These are phyloP conservation scores for Myriosclerotinia duriaeana DNA, from an alignment of 2,329 filamentous ascomycete genomes.

Conservation along the genomic window DNA sequence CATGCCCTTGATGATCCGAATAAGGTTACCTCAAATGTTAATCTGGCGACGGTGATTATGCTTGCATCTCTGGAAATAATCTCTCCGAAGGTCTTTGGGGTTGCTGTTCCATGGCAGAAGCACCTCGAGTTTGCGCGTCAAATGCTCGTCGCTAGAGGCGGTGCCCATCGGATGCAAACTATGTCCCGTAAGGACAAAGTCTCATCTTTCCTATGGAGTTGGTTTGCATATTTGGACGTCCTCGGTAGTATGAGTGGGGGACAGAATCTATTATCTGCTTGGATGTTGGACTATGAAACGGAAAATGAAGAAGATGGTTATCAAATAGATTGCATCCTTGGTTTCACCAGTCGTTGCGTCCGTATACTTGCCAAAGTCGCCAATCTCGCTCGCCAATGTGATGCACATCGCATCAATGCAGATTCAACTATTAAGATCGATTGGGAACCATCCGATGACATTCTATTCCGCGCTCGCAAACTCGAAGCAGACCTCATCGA, in stretches of 20 bases:
- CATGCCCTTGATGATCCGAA: conserved; percentile 61
- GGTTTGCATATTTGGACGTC: conserved; percentile 83
- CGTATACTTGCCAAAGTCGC: conserved; percentile 71
- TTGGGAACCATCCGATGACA: conserved; percentile 58
- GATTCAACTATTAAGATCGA: conserved; percentile 50
- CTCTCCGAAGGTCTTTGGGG: conserved; percentile 76
- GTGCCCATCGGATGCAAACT: conserved; percentile 52
- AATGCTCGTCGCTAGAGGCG: conserved; percentile 67
- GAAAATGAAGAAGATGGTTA: conserved; percentile 58
- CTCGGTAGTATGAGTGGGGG: conserved; percentile 69
- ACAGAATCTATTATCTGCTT: conserved; percentile 32
- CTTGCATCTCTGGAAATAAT: conserved; percentile 81
- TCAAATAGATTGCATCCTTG: conserved; percentile 77
- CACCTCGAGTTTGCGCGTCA: conserved; percentile 75
- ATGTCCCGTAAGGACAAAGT: conserved; percentile 55
- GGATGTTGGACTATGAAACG: conserved; percentile 48
- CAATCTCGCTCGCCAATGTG: conserved; percentile 67
- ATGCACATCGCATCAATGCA: conserved; percentile 60
- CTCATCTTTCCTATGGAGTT: conserved; percentile 73
- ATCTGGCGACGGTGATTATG: conserved; percentile 81
- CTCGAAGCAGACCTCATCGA: conserved; percentile 62
- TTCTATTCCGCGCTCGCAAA: conserved; percentile 56
- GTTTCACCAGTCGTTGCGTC: conserved; percentile 72
- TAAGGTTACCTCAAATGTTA: conserved; percentile 67
- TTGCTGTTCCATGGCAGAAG: conserved; percentile 77